These are phyloP conservation scores for Coemansia guatemalensis DNA, from an alignment of 192 early-diverging fungal genomes.

Conservation along the genomic window DNA sequence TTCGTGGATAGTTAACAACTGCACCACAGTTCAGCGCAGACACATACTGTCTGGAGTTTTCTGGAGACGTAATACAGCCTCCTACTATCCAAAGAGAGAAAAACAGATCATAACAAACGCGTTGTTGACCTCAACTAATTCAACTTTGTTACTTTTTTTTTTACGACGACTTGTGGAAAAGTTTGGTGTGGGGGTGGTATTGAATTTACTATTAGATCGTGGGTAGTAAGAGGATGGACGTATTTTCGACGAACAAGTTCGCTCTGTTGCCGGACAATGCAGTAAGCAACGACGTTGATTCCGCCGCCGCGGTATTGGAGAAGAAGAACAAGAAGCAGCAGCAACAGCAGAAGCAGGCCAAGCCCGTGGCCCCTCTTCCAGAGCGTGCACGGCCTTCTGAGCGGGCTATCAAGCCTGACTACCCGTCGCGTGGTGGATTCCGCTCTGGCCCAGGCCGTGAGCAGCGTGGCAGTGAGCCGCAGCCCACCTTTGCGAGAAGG, in stretches of 20 bases:
- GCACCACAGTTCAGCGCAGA: too few relatives aligned
- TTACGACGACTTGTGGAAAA: background rate
- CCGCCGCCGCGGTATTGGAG: conserved; percentile 19
- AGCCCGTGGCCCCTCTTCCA: conserved; percentile 12
- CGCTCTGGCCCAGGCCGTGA: conserved; percentile 35
- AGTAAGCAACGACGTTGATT: conserved; percentile 47
- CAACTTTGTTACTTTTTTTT: conserved; percentile 3
- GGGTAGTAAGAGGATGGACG: conserved; percentile 46
- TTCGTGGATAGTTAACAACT: too few relatives aligned
- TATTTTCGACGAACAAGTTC: conserved; percentile 68
- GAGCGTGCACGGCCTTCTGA: conserved; percentile 35
- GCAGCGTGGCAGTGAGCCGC: background rate
- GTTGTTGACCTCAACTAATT: too few relatives aligned
- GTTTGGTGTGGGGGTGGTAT: background rate
- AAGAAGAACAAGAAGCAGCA: conserved; percentile 10
- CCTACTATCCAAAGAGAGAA: too few relatives aligned
- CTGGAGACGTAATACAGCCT: too few relatives aligned
- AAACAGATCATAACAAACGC: too few relatives aligned
- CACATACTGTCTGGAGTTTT: too few relatives aligned
- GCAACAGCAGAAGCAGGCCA: conserved; percentile 16
- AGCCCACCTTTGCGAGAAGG: too few relatives aligned
- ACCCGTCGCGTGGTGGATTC: conserved; percentile 29
- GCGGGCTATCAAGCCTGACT: conserved; percentile 13
- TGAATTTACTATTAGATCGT: background rate
- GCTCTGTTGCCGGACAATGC: conserved; percentile 66